Percentiles rank a stretch among this genome's conserved stretches.
Conservation (phyloP, 2,329 filamentous ascomycete genomes). For the Pyricularia sp. region DNA sequence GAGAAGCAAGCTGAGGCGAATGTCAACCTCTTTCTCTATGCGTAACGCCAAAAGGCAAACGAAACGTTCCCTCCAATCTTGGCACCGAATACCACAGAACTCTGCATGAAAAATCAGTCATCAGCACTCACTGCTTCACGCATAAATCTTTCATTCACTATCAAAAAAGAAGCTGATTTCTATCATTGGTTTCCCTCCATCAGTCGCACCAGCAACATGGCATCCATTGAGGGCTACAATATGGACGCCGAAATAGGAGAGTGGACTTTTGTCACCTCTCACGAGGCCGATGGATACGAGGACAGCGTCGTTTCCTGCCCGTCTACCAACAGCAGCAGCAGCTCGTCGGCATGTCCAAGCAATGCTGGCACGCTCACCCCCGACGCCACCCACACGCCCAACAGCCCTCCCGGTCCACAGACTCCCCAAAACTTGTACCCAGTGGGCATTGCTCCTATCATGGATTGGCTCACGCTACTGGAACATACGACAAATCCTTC, state of each 20-base stretch:
- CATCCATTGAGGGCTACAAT: not conserved
- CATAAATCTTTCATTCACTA: not conserved
- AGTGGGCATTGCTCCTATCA: too few species aligned
- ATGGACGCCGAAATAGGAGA: not conserved
- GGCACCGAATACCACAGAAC: not conserved
- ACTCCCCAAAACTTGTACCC: not conserved
- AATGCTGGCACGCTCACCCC: not conserved
- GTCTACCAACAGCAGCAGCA: not conserved
- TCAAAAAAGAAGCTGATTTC: not conserved
- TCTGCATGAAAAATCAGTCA: not conserved
- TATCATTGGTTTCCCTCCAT: not conserved
- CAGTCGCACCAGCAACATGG: not conserved
- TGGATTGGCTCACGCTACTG: too few species aligned
- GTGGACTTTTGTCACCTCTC: not conserved
- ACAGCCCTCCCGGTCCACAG: not conserved
- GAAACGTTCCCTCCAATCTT: not conserved
- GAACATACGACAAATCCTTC: too few species aligned
- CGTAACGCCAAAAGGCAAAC: not conserved
- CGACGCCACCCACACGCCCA: not conserved
- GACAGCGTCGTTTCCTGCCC: not conserved
- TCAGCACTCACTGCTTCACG: not conserved
- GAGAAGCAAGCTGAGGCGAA: not conserved
- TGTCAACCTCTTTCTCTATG: not conserved
- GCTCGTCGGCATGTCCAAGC: not conserved
- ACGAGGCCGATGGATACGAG: not conserved